Conservation (phyloP, 31 red algal genomes). For the Porphyra umbilicalis region DNA sequence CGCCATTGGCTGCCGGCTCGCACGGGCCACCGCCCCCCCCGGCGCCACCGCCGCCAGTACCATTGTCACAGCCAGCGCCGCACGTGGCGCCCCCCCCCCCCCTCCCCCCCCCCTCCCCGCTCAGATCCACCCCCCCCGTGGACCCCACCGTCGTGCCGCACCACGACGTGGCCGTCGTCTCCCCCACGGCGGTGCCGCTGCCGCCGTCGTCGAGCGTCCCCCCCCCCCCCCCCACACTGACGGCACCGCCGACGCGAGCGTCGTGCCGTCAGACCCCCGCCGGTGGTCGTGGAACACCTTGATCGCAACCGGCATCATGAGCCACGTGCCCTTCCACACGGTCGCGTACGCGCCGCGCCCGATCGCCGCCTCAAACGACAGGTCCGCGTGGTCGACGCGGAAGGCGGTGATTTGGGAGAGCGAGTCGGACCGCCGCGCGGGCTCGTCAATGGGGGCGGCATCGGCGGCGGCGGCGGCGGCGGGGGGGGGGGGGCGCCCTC, state of each 20-base stretch:
- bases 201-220: too few species aligned
- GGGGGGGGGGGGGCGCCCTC: too few species aligned
- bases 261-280: conserved; percentile 21
- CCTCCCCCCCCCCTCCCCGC: neutral
- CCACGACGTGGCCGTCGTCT: conserved; percentile 38
- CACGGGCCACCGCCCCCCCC: too few species aligned
- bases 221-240: neutral
- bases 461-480: too few species aligned
- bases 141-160: conserved; percentile 39
- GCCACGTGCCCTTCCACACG: conserved; percentile 90
- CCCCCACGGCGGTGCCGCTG: neutral
- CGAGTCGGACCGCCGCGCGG: neutral
- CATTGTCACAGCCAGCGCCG: neutral
- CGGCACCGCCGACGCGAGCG: neutral
- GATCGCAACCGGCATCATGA: conserved; percentile 89
- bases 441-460: too few species aligned
- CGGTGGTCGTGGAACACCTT: conserved; percentile 77
- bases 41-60: neutral
- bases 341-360: conserved; percentile 85
- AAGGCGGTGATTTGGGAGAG: neutral
- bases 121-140: conserved; percentile 19
- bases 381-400: neutral
- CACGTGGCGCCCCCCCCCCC: conserved; percentile 2
- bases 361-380: conserved; percentile 21
- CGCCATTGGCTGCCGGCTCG: too few species aligned